A percentile compares a stretch with the other conserved stretches of the same genome.
phyloP scores from a whole-genome alignment of 768 basidiomycete species.

The Omphalotus guepiniiformis region DNA sequence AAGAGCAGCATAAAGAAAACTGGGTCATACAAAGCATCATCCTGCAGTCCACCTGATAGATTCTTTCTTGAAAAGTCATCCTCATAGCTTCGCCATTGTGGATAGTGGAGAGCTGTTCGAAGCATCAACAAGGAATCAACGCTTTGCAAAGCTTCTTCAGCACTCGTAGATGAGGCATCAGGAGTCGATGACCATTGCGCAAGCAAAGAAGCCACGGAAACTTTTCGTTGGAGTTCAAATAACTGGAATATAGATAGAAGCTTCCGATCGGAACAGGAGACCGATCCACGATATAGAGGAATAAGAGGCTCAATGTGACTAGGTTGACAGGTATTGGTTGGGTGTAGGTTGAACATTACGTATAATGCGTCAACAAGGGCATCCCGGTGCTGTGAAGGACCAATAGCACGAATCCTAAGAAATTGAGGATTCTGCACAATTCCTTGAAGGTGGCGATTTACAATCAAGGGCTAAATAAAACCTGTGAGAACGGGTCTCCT shows the following conservation, averaged over 20 bases:
- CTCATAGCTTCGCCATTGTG: conserved; percentile 53
- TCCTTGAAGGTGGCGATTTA: conserved; percentile 73
- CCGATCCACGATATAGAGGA: conserved; percentile 68
- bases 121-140: conserved; percentile 68
- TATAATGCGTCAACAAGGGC: conserved; percentile 54
- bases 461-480: conserved; percentile 53
- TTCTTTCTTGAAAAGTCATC: conserved; percentile 26
- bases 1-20: conserved; percentile 69
- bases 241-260: conserved; percentile 74
- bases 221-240: conserved; percentile 68
- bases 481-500: background rate
- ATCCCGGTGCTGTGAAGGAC: conserved; percentile 31
- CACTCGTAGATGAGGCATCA: conserved; percentile 36
- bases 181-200: conserved; percentile 56
- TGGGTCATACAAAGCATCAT: conserved; percentile 69
- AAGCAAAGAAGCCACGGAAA: conserved; percentile 62
- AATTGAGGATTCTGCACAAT: conserved; percentile 70
- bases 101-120: conserved; percentile 69
- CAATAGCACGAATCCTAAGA: conserved; percentile 37
- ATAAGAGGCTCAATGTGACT: conserved; percentile 79
- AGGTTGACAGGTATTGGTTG: conserved; percentile 80
- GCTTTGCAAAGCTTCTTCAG: conserved; percentile 63
- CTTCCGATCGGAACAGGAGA: conserved; percentile 58
- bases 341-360: conserved; percentile 69
- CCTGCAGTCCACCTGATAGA: conserved; percentile 18